phyloP scores from a whole-genome alignment of 2,329 filamentous ascomycete genomes.

The Xylariaceae sp. region DNA sequence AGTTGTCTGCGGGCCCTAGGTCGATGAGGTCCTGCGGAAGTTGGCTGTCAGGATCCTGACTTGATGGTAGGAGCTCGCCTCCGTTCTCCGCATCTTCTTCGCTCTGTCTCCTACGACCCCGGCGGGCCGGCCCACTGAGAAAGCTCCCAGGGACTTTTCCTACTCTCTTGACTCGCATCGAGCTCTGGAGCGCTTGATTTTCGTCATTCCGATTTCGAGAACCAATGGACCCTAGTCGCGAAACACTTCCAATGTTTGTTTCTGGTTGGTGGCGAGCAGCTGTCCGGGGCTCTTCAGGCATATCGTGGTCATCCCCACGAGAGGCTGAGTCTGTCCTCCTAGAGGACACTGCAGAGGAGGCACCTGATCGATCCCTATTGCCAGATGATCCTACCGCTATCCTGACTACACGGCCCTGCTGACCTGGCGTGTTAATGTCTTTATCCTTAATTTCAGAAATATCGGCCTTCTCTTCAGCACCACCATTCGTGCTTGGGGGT shows the following conservation, averaged over 20 bases:
- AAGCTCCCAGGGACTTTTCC: conserved; percentile 79
- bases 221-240: conserved; percentile 58
- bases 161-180: conserved; percentile 78
- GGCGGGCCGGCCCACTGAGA: conserved; percentile 78
- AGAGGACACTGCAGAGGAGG: conserved; percentile 47
- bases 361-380: conserved; percentile 46
- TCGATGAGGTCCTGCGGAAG: conserved; percentile 44
- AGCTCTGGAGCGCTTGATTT: conserved; percentile 71
- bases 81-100: conserved; percentile 67
- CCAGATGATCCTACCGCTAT: conserved; percentile 61
- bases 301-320: conserved; percentile 50
- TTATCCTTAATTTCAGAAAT: conserved; percentile 42
- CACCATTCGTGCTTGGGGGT: conserved; percentile 50
- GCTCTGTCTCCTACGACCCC: conserved; percentile 72
- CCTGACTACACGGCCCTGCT: conserved; percentile 60
- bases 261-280: conserved; percentile 55
- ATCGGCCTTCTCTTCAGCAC: conserved; percentile 49
- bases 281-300: conserved; percentile 57
- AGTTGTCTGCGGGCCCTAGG: conserved; percentile 45
- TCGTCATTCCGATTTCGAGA: conserved; percentile 64
- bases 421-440: conserved; percentile 62
- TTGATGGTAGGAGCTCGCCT: conserved; percentile 48
- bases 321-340: conserved; percentile 41
- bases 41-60: conserved; percentile 53
- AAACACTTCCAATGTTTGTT: conserved; percentile 58